phyloP scores from a whole-genome alignment of 2,329 filamentous ascomycete species.

The Graphiopsis chlorocephala region DNA sequence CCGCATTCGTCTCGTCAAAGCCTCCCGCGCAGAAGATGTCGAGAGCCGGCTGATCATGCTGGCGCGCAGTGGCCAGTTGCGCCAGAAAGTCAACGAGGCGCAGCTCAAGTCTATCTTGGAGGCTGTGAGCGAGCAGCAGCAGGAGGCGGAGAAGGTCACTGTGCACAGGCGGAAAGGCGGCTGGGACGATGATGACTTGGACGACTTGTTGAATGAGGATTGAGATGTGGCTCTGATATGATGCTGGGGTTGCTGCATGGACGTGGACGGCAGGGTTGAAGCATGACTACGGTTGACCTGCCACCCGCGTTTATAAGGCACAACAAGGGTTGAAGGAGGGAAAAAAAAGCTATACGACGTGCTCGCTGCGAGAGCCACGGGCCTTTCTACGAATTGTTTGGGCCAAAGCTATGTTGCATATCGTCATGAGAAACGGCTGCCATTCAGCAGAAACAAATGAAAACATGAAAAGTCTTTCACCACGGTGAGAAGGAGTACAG shows the following conservation, averaged over 20 bases:
- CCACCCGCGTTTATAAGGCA: not conserved
- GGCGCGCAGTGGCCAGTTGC: constrained; percentile 80
- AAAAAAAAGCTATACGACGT: not conserved
- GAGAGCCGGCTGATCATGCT: constrained; percentile 93
- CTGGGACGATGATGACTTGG: constrained; percentile 80
- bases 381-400: not conserved
- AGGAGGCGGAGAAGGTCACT: constrained; percentile 78
- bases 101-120: constrained; percentile 90
- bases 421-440: not conserved
- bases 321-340: not conserved
- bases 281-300: not conserved
- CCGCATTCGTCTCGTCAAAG: constrained; percentile 93
- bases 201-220: constrained; percentile 59
- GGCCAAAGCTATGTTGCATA: not conserved
- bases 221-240: constrained; percentile 14
- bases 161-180: constrained; percentile 78
- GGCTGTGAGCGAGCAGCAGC: constrained; percentile 71
- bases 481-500: not conserved
- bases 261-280: not conserved
- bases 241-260: not conserved
- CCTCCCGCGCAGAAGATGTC: constrained; percentile 81
- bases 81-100: constrained; percentile 82
- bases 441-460: not conserved
- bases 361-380: not conserved
- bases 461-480: not conserved